Evolutionary conservation across 2,329 filamentous ascomycete species (phyloP), one percentile per base, ranked within the genome.

Genomic region (Neoscytalidium dimidiatum): DNA sequence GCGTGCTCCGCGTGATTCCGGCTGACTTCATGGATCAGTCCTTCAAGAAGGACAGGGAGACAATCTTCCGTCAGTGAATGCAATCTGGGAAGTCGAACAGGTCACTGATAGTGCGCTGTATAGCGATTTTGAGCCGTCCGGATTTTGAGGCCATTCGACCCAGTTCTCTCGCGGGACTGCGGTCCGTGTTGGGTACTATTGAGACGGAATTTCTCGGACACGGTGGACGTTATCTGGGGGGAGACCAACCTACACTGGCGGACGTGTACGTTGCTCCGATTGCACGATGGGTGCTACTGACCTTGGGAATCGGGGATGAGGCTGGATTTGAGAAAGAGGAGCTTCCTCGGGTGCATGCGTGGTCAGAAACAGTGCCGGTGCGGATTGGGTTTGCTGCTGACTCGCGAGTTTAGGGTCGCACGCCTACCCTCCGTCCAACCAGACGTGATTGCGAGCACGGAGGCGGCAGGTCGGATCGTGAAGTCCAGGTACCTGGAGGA

Each of bases 321-420:
- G 17, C 11, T 21, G 64, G 41, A n/a, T 56, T 66, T n/a, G 14
- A 28, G 26, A 41, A 57, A 28, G 21, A 41, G 3, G 53, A 66
- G 14, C 66, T 56, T 46, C 66, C 66, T 2, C 41, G 46, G 17
- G 52, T 67, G 19, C 57, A 61, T 33, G 38, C 49, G 7, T 67
- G 66, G 66, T 38, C 38, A 49, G 4, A 2, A 17, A 6, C 8
- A 4, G 0, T n/a, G n/a, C 3, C 29, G 26, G 17, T 3, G 21
- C 23, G 7, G 3, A 8, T 1, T 3, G 19, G 8, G 8, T 28
- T 13, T 5, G 26, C 48, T 52, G 21, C 31, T 8, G 8, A 6
- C 8, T 23, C 2, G 13, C 5, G 7, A 9, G 1, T 11, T 13
- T 28, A 52, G 49, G 49, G 23, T 52, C 9, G n/a, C 49, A 19